phyloP scores from a whole-genome alignment of 2,329 filamentous ascomycete species.

The Lomentospora prolificans region DNA sequence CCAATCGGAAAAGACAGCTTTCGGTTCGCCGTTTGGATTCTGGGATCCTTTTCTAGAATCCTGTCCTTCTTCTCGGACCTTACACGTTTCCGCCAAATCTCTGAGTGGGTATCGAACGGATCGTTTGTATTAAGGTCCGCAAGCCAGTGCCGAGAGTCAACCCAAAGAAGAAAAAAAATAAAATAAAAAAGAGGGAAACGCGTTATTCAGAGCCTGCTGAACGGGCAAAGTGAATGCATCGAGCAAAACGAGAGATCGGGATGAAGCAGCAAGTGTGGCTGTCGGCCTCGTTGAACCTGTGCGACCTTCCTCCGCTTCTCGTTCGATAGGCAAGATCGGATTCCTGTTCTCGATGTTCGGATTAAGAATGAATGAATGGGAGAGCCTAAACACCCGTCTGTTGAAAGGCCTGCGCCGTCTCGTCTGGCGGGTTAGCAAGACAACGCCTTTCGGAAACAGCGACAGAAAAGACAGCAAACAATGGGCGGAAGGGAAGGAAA shows the following conservation, averaged over 20 bases:
- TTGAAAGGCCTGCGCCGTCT: slow-evolving; percentile 3
- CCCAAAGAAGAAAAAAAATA: background rate
- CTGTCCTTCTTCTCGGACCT: background rate
- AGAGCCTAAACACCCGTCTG: background rate
- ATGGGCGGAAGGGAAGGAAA: slow-evolving; percentile 10
- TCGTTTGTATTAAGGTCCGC: background rate
- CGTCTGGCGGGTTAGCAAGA: slow-evolving; percentile 4
- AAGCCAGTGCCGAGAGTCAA: slow-evolving; percentile 5
- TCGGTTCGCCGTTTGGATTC: background rate
- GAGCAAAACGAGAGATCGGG: slow-evolving; percentile 13
- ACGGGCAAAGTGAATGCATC: slow-evolving; percentile 20
- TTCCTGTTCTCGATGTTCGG: slow-evolving; percentile 1
- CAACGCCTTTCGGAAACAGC: background rate
- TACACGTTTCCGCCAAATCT: background rate
- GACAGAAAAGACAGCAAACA: slow-evolving; percentile 6
- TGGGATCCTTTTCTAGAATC: slow-evolving; percentile 3
- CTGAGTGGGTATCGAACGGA: background rate
- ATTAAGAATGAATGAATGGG: slow-evolving; percentile 4
- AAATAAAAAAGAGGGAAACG: slow-evolving; percentile 1
- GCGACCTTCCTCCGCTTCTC: slow-evolving; percentile 1
- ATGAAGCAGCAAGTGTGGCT: too few relatives aligned
- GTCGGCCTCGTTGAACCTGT: too few relatives aligned
- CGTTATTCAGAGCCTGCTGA: slow-evolving; percentile 47
- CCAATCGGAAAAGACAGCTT: background rate
- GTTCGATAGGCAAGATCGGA: background rate